Conservation (phyloP, 495 filamentous ascomycete genomes). For the Clohesyomyces aquaticus region DNA sequence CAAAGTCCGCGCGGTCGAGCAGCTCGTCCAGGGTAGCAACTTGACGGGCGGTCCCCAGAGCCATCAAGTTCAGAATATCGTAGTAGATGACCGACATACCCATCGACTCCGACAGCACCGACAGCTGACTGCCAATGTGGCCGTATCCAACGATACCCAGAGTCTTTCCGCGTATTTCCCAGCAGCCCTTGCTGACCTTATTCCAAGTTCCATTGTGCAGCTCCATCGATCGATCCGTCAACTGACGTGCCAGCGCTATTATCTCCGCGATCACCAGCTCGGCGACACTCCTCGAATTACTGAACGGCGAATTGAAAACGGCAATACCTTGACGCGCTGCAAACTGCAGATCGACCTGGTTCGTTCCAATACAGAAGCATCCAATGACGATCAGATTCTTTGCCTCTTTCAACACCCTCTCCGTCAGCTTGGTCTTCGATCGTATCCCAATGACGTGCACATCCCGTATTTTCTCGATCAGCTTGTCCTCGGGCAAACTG, state of each 20-base stretch:
- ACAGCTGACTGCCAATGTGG: conserved; percentile 95
- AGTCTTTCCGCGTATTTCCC: conserved; percentile 98
- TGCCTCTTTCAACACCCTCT: conserved; percentile 81
- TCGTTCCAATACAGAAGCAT: conserved; percentile 99
- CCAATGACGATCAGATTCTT: conserved; percentile 95
- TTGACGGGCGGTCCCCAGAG: conserved; percentile 82
- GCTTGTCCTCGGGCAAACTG: conserved; percentile 85
- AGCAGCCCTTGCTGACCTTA: conserved; percentile 93
- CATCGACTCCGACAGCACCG: conserved; percentile 94
- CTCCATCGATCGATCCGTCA: conserved; percentile 91
- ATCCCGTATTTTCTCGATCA: conserved; percentile 97
- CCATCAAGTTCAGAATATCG: conserved; percentile 91
- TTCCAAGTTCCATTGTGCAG: conserved; percentile 97
- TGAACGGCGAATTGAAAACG: conserved; percentile 99
- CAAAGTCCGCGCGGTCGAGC: conserved; percentile 80
- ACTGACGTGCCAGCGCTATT: conserved; percentile 85
- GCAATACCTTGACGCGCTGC: conserved; percentile 90
- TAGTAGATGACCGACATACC: conserved; percentile 97
- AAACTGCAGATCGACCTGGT: conserved; percentile 93
- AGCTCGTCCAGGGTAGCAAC: conserved; percentile 76
- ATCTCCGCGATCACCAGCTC: conserved; percentile 95
- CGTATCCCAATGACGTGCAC: conserved; percentile 98
- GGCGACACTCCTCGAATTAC: conserved; percentile 95
- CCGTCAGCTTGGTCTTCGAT: conserved; percentile 93
- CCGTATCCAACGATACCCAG: conserved; percentile 97